A percentile compares a stretch with the other conserved stretches of the same genome.
phyloP scores from a whole-genome alignment of 192 early-diverging fungal genomes.

The Coemansia reversa region DNA sequence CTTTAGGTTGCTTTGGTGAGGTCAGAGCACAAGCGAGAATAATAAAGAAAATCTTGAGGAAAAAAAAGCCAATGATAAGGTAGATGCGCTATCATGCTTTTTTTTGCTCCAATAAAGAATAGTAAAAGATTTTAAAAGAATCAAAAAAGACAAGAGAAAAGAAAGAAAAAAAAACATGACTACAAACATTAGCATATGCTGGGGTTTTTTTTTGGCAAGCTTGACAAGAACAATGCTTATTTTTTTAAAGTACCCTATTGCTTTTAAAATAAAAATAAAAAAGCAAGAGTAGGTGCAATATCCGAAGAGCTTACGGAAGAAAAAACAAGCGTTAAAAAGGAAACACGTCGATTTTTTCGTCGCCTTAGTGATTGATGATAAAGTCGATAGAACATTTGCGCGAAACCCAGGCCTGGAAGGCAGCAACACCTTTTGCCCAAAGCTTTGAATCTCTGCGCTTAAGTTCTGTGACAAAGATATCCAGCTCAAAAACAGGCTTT shows the following conservation, averaged over 20 bases:
- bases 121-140: background rate
- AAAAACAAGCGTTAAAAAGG: background rate
- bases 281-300: background rate
- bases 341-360: background rate
- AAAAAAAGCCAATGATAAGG: background rate
- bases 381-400: constrained; percentile 49
- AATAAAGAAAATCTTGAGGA: background rate
- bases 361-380: constrained; percentile 36
- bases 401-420: constrained; percentile 41
- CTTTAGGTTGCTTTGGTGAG: background rate
- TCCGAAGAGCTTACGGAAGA: background rate
- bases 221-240: background rate
- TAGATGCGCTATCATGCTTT: too few species aligned
- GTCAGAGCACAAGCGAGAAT: background rate
- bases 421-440: constrained; percentile 30
- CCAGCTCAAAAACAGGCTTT: constrained; percentile 46
- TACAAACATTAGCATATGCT: background rate
- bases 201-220: background rate
- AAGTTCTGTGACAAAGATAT: constrained; percentile 52
- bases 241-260: background rate
- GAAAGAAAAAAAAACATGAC: background rate
- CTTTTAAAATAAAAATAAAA: background rate
- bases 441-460: constrained; percentile 37
- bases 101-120: background rate
- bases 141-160: background rate